Percentiles rank a stretch among this genome's conserved stretches.
These are phyloP conservation scores for Dactylellina leptospora DNA, from an alignment of 2,329 filamentous ascomycete species.

Conservation along the genomic window DNA sequence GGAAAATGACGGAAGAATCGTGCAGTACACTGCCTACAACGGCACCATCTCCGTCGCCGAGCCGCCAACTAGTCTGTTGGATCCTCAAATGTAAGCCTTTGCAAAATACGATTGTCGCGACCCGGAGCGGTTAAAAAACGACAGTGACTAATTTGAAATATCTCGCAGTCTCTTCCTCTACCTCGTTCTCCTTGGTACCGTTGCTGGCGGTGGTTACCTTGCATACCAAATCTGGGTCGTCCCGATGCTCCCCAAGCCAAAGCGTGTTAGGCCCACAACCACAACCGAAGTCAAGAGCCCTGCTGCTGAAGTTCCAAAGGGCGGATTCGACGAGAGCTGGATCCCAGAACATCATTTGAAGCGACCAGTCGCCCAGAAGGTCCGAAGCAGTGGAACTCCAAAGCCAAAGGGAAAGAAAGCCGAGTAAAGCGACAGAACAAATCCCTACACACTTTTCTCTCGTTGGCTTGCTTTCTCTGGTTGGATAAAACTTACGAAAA, in stretches of 20 bases:
- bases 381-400: slow-evolving; percentile 42
- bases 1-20: slow-evolving; percentile 68
- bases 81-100: slow-evolving; percentile 94
- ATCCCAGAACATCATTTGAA: slow-evolving; percentile 90
- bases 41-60: slow-evolving; percentile 87
- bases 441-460: not conserved
- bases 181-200: slow-evolving; percentile 81
- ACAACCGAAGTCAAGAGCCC: slow-evolving; percentile 76
- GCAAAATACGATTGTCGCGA: too few species aligned
- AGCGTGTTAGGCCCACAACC: slow-evolving; percentile 69
- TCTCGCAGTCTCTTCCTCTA: slow-evolving; percentile 91
- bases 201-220: slow-evolving; percentile 86
- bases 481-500: too few species aligned
- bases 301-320: slow-evolving; percentile 64
- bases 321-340: slow-evolving; percentile 88
- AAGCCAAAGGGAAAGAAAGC: slow-evolving; percentile 32
- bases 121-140: not conserved
- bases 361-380: slow-evolving; percentile 66
- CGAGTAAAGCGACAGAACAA: not conserved
- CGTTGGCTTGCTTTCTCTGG: too few species aligned
- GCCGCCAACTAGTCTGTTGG: slow-evolving; percentile 87
- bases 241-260: slow-evolving; percentile 90
- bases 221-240: slow-evolving; percentile 99
- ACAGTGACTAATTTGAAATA: slow-evolving; percentile 27
- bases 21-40: slow-evolving; percentile 74